Percentiles rank a stretch among this genome's conserved stretches.
phyloP scores from a whole-genome alignment of 768 basidiomycete genomes.

The Suillus plorans region DNA sequence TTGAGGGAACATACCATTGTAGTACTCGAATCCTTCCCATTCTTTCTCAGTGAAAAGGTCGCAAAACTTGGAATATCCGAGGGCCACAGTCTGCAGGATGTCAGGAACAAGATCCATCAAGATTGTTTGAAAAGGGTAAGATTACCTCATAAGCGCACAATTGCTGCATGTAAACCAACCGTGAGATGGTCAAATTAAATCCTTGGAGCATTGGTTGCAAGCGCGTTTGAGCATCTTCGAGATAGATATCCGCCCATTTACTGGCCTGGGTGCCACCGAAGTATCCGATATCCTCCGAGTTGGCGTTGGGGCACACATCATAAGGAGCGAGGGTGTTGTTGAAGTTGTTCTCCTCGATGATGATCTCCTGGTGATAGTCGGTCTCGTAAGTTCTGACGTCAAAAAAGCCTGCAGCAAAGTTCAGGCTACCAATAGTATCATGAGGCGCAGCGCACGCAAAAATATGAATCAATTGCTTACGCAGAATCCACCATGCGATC shows the following conservation, averaged over 20 bases:
- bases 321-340: slow-evolving; percentile 51
- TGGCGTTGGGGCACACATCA: slow-evolving; percentile 30
- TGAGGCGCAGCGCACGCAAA: slow-evolving; percentile 21
- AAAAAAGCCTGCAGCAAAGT: slow-evolving; percentile 53
- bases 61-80: slow-evolving; percentile 51
- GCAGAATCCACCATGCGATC: slow-evolving; percentile 36
- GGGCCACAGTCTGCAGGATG: slow-evolving; percentile 40
- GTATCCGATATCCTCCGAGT: slow-evolving; percentile 21
- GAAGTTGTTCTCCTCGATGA: slow-evolving; percentile 42
- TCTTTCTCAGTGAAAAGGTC: slow-evolving; percentile 50
- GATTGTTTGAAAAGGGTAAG: too few species aligned
- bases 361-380: slow-evolving; percentile 48
- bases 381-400: slow-evolving; percentile 39
- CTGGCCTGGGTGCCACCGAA: slow-evolving; percentile 20
- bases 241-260: slow-evolving; percentile 41
- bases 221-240: slow-evolving; percentile 35
- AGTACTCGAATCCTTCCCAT: slow-evolving; percentile 51
- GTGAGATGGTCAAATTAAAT: slow-evolving; percentile 27
- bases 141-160: slow-evolving; percentile 41
- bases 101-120: too few species aligned
- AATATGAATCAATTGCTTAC: slow-evolving; percentile 12
- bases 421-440: slow-evolving; percentile 25
- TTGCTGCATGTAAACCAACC: slow-evolving; percentile 36
- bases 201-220: slow-evolving; percentile 33
- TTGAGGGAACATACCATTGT: slow-evolving; percentile 23